Conservation (phyloP, 257 asterid genomes). For the Cinchona pubescens region DNA sequence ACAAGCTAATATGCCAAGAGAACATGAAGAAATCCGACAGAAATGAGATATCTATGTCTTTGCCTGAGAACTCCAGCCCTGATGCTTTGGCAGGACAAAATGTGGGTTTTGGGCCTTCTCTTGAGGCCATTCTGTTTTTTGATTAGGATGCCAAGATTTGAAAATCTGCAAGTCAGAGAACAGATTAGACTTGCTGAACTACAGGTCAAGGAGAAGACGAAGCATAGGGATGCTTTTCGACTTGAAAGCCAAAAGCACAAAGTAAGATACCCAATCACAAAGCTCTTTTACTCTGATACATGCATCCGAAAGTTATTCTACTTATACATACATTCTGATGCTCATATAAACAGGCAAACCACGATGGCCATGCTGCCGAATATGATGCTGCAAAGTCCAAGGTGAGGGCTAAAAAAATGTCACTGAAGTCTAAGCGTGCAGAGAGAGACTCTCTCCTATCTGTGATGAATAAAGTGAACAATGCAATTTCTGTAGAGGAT, state of each 20-base stretch:
- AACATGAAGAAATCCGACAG: slow-evolving; percentile 33
- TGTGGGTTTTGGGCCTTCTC: slow-evolving; percentile 23
- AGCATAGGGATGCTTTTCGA: slow-evolving; percentile 60
- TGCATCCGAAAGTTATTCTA: background rate
- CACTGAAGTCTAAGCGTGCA: slow-evolving; percentile 67
- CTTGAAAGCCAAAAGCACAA: slow-evolving; percentile 61
- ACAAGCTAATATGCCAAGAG: slow-evolving; percentile 19
- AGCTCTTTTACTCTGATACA: background rate
- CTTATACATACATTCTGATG: slow-evolving; percentile 8
- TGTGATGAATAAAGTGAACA: slow-evolving; percentile 78
- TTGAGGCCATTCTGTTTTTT: slow-evolving; percentile 58
- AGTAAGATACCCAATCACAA: slow-evolving; percentile 36
- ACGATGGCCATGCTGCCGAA: slow-evolving; percentile 56
- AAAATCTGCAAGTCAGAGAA: slow-evolving; percentile 57
- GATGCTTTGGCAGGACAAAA: slow-evolving; percentile 31
- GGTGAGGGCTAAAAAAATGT: slow-evolving; percentile 58
- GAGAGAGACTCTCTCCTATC: slow-evolving; percentile 79
- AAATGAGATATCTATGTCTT: slow-evolving; percentile 26
- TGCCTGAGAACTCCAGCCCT: slow-evolving; percentile 42
- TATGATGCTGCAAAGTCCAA: slow-evolving; percentile 64
- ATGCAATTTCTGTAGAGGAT: slow-evolving; percentile 80
- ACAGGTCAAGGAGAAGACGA: slow-evolving; percentile 76
- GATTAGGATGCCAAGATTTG: slow-evolving; percentile 63
- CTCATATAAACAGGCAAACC: slow-evolving; percentile 53
- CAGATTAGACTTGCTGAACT: slow-evolving; percentile 59